Percentiles rank a stretch among this genome's conserved stretches.
Evolutionary conservation across 768 basidiomycete genomes (phyloP).

Genomic region (Lentinula raphanica): DNA sequence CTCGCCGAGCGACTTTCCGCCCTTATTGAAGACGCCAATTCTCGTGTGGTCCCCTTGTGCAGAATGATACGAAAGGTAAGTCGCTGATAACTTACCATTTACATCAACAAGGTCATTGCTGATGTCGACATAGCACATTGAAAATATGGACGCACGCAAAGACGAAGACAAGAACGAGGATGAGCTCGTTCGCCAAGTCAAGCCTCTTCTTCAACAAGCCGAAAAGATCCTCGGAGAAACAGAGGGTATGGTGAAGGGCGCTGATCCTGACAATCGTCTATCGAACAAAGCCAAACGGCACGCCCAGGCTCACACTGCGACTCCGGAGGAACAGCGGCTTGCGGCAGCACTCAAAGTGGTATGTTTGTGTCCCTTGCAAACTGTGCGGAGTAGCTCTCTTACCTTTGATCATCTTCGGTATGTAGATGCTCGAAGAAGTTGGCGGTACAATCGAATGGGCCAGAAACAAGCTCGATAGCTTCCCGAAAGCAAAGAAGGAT

Average conservation of each 20-base stretch:
- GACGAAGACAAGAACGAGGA: slow-evolving; percentile 32
- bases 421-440: slow-evolving; percentile 30
- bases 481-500: slow-evolving; percentile 34
- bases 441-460: slow-evolving; percentile 35
- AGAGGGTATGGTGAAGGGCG: slow-evolving; percentile 28
- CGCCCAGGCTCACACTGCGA: slow-evolving; percentile 29
- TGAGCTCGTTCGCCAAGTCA: slow-evolving; percentile 29
- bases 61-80: slow-evolving; percentile 34
- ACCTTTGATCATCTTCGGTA: not conserved
- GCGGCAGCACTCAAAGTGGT: slow-evolving; percentile 33
- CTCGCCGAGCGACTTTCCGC: slow-evolving; percentile 30
- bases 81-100: slow-evolving; percentile 10
- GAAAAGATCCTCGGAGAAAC: slow-evolving; percentile 34
- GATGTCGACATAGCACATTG: slow-evolving; percentile 23
- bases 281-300: slow-evolving; percentile 30
- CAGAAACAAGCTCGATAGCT: slow-evolving; percentile 28
- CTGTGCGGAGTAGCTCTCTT: too few species aligned
- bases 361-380: too few species aligned
- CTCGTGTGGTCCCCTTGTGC: slow-evolving; percentile 25
- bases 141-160: slow-evolving; percentile 25
- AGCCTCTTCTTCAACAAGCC: slow-evolving; percentile 31
- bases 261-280: slow-evolving; percentile 32
- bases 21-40: slow-evolving; percentile 30
- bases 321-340: slow-evolving; percentile 32
- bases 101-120: not conserved